Base-by-base conservation (phyloP, 192 early-diverging fungal species). In the Coemansia sp. region DNA sequence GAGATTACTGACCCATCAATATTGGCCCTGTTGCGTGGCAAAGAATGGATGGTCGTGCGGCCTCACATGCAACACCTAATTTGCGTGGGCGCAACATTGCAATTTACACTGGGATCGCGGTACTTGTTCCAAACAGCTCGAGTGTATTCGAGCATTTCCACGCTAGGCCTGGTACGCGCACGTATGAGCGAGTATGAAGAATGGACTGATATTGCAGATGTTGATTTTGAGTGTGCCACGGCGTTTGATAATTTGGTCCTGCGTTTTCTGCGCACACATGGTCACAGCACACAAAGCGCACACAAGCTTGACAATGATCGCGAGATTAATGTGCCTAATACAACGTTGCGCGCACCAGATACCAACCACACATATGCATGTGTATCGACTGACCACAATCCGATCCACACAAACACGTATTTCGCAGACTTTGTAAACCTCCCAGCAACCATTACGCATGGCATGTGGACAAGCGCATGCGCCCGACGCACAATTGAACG, bases 391-490 rank as follows among this genome's bases (percentile, higher is more conserved):
- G 95, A 97, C 67, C 86, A 88, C 81, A 97, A 97, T 74, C 93
- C 95, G 28, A 97, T 97, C 70, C 95, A 97, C 82, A 91, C 92
- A 59, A 93, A 89, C 84, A 85, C 84, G 56, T 91, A 91, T 84
- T 95, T 97, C 85, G 88, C 93, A 56, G 89, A 91, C 61, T 70
- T 91, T 10, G 93, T 90, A 17, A 79, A 84, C 37, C 86, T 97
- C 49, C 93, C 93, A 25, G 91, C 88, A 28, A 93, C 93, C 21
- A 97, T 97, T 61, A 93, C 92, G 21, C 95, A 97, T 74, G 95
- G 95, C 38, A 97, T 97, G 95, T 97, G 93, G 93, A 97, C 93
- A 20, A 88, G 86, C 58, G 95, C 95, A 11, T 86, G 90, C 2
- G 90, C 91, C 31, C 87, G 95, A 60, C 90, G 89, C 76, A 90